Evolutionary conservation across 495 filamentous ascomycete genomes (phyloP), one percentile per base, ranked within the genome.

Genomic region (Cercophora scortea): DNA sequence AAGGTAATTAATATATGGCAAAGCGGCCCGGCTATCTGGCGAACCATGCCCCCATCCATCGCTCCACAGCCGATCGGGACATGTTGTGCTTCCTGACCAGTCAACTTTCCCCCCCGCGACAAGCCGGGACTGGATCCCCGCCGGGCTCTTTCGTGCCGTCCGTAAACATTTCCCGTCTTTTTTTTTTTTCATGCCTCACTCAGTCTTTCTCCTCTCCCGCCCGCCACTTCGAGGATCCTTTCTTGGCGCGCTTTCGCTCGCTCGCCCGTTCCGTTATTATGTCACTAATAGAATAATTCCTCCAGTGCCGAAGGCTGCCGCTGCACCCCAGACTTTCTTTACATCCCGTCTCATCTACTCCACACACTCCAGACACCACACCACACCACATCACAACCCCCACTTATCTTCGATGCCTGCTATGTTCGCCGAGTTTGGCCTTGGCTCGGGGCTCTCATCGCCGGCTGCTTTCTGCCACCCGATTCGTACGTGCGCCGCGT

Each of bases 1-100:
- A 25, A 25, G 25, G 45, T 54, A 50, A 50, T 54, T 50, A 55
- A 55, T 55, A 35, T 54, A 42, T 45, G 53, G 53, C 47, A 45
- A 55, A 18, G 32, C 42, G 53, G 53, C 18, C 53, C 53, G 53
- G 53, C 25, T 25, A 25, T 25, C 25, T 25, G 25, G 25, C 5
- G 25, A 25, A 25, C 25, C 25, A 25, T 25, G 25, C 5, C 25
- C 25, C 25, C 25, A 25, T 25, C 25, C 25, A 25, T 25, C 25
- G 25, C 25, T n/a, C n/a, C 25, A 25, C 25, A 25, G 25, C 25
- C 25, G 25, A 25, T 25, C 25, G 25, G 25, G 25, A 25, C 25
- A 25, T 25, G 25, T 5, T 25, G 25, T 25, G 25, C 25, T 25
- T 25, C 25, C 25, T 25, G 25, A 25, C 25, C 25, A 25, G 25